Evolutionary conservation across 2,329 filamentous ascomycete genomes (phyloP).

Genomic region (Hymenoscyphus scutula): DNA sequence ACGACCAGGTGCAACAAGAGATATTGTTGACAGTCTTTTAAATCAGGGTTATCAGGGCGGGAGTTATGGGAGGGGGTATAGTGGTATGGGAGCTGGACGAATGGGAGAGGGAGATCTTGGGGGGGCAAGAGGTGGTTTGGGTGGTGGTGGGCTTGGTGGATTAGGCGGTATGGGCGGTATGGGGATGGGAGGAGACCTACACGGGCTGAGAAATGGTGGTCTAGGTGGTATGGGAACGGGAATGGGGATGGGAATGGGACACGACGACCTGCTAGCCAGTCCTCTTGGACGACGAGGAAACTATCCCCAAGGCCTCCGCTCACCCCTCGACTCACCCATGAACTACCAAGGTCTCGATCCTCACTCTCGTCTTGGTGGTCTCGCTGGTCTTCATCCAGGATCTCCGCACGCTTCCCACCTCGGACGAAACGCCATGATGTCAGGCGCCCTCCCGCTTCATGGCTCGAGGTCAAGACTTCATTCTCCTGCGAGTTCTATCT

Average conservation of each 20-base stretch:
- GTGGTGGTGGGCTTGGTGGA: conserved; percentile 1
- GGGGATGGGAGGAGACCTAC: not conserved
- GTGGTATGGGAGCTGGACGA: not conserved
- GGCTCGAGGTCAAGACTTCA: conserved; percentile 6
- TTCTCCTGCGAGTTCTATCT: conserved; percentile 14
- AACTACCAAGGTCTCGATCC: not conserved
- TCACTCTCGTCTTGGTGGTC: not conserved
- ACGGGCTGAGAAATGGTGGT: not conserved
- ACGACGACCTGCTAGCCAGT: not conserved
- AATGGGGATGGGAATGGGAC: not conserved
- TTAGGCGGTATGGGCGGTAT: not conserved
- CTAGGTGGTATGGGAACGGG: conserved; percentile 5
- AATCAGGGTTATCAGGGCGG: conserved; percentile 3
- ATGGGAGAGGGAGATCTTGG: not conserved
- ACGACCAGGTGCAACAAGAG: conserved; percentile 14
- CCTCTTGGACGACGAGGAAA: not conserved
- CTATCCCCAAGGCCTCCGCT: not conserved
- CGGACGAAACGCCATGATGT: not conserved
- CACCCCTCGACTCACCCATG: not conserved
- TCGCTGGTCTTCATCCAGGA: not conserved
- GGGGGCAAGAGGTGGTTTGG: not conserved
- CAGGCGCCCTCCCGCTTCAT: conserved; percentile 3
- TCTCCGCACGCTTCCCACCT: not conserved
- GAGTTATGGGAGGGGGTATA: not conserved
- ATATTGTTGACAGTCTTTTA: conserved; percentile 15